These are phyloP conservation scores for Xerocomus spinulosus DNA, from an alignment of 768 basidiomycete species.

Conservation along the genomic window DNA sequence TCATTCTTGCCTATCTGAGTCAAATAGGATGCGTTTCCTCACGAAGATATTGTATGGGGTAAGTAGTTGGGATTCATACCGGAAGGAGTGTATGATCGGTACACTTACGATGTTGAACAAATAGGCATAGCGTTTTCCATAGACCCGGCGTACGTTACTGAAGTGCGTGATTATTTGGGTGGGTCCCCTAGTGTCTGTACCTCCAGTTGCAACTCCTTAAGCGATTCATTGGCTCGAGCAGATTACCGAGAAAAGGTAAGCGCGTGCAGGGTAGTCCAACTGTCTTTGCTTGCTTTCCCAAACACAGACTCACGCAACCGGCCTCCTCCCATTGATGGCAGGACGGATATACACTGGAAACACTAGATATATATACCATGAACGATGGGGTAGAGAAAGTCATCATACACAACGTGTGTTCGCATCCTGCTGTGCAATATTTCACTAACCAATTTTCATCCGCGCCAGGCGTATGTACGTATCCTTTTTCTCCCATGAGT, in stretches of 20 bases:
- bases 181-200: constrained; percentile 8
- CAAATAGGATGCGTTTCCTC: constrained; percentile 29
- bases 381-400: constrained; percentile 47
- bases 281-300: too few species aligned
- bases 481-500: not conserved
- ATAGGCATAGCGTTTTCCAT: constrained; percentile 84
- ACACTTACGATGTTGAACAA: not conserved
- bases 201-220: not conserved
- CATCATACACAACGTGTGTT: constrained; percentile 48
- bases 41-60: constrained; percentile 60
- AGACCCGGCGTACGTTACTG: constrained; percentile 65
- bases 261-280: too few species aligned
- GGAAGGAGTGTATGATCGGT: not conserved
- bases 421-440: not conserved
- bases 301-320: not conserved
- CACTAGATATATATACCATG: constrained; percentile 65
- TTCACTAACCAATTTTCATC: not conserved
- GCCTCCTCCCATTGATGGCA: constrained; percentile 23
- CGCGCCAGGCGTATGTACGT: constrained; percentile 48
- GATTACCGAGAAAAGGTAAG: constrained; percentile 91
- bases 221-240: constrained; percentile 22
- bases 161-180: constrained; percentile 86
- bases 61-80: constrained; percentile 9
- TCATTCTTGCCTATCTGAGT: not conserved
- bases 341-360: constrained; percentile 90